Conservation (phyloP, 75 land plant genomes). For the Selaginella moellendorffii region DNA sequence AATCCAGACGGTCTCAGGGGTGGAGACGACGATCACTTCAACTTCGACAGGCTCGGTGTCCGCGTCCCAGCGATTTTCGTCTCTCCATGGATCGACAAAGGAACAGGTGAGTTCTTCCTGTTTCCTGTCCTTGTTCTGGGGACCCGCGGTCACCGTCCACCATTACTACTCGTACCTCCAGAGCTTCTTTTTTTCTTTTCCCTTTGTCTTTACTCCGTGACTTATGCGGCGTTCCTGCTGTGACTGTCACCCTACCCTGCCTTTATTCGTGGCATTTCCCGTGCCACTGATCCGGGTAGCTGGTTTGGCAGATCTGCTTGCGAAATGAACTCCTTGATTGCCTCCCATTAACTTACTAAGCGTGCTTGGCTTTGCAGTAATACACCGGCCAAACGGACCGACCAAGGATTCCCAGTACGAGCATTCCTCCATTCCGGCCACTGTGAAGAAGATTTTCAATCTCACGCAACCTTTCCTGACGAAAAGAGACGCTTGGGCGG, state of each 20-base stretch:
- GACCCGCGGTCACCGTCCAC: not conserved
- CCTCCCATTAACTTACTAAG: too few species aligned
- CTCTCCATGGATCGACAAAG: constrained; percentile 89
- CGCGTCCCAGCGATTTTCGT: constrained; percentile 68
- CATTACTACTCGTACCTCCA: not conserved
- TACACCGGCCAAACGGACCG: constrained; percentile 68
- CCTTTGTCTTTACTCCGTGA: not conserved
- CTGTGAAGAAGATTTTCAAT: constrained; percentile 73
- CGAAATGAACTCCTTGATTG: not conserved
- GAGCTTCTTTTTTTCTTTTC: not conserved
- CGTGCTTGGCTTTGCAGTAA: constrained; percentile 40
- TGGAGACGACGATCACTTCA: constrained; percentile 40
- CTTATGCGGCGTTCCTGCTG: not conserved
- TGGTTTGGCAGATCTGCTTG: not conserved
- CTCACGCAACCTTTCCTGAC: constrained; percentile 54
- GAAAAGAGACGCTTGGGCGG: constrained; percentile 92
- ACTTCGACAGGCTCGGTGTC: constrained; percentile 70
- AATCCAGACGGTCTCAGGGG: constrained; percentile 73
- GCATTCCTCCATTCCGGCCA: constrained; percentile 84
- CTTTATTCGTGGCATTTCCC: not conserved
- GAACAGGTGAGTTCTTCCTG: constrained; percentile 39
- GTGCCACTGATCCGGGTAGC: not conserved
- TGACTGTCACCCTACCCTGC: not conserved
- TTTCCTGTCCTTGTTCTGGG: not conserved
- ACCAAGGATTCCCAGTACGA: constrained; percentile 64